A percentile compares a stretch with the other conserved stretches of the same genome.
phyloP scores from a whole-genome alignment of 768 basidiomycete genomes.

The Lentinula guzmanii region DNA sequence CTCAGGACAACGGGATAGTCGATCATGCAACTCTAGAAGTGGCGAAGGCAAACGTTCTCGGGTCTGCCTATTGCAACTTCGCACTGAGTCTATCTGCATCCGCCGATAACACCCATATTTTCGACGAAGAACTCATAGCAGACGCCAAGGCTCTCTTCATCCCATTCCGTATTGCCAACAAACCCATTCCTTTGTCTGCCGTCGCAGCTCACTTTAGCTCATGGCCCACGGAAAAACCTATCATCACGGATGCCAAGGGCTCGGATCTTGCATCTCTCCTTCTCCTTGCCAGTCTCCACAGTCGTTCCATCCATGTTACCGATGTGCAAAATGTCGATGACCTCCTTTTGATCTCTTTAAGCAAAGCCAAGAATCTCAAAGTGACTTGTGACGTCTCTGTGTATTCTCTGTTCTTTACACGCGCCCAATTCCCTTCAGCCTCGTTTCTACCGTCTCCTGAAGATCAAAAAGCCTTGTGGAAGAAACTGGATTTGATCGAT shows the following conservation, averaged over 20 bases:
- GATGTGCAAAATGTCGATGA: slow-evolving; percentile 86
- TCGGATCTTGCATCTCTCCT: slow-evolving; percentile 91
- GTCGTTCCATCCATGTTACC: slow-evolving; percentile 83
- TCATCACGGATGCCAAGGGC: slow-evolving; percentile 89
- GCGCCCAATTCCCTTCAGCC: slow-evolving; percentile 63
- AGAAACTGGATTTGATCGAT: slow-evolving; percentile 78
- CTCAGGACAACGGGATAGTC: slow-evolving; percentile 53
- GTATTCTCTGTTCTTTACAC: slow-evolving; percentile 84
- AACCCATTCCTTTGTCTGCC: slow-evolving; percentile 56
- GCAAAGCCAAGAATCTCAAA: slow-evolving; percentile 89
- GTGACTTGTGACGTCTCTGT: slow-evolving; percentile 96
- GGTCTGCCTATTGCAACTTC: slow-evolving; percentile 80
- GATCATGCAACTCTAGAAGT: slow-evolving; percentile 64
- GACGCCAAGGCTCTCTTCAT: slow-evolving; percentile 87
- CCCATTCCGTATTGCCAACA: slow-evolving; percentile 52
- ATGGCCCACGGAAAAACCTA: slow-evolving; percentile 90
- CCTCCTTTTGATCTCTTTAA: slow-evolving; percentile 82
- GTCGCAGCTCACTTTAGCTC: slow-evolving; percentile 84
- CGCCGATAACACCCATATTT: slow-evolving; percentile 48
- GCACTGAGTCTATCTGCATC: slow-evolving; percentile 78
- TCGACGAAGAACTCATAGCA: slow-evolving; percentile 72
- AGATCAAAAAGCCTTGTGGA: slow-evolving; percentile 84
- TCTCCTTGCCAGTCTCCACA: slow-evolving; percentile 89
- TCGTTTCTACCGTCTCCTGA: slow-evolving; percentile 61
- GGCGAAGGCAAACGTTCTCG: slow-evolving; percentile 58